These are phyloP conservation scores for Begonia masoniana DNA, from an alignment of 306 rosid species.

Conservation along the genomic window DNA sequence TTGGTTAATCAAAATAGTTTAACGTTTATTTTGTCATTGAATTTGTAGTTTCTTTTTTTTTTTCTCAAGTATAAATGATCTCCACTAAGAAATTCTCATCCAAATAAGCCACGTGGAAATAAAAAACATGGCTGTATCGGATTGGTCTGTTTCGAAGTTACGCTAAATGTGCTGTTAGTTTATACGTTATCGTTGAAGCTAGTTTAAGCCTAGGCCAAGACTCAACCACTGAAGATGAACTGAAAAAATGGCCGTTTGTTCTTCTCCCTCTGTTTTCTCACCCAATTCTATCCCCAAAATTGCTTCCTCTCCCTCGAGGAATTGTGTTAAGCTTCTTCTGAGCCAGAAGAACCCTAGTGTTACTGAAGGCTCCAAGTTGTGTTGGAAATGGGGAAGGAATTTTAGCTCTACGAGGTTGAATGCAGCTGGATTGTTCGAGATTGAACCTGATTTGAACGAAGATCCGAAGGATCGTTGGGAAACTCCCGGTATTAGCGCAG, in stretches of 20 bases:
- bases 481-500: conserved; percentile 46
- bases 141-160: no score
- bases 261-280: conserved; percentile 33
- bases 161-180: not conserved
- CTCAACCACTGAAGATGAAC: conserved; percentile 12
- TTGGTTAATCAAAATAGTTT: no score
- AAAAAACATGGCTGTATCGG: no score
- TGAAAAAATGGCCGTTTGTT: conserved; percentile 41
- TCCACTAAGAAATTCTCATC: no score
- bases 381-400: conserved; percentile 13
- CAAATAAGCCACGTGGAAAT: no score
- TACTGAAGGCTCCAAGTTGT: conserved; percentile 8
- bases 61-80: no score
- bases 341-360: conserved; percentile 4
- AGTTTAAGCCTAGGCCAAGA: conserved; percentile 14
- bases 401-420: conserved; percentile 23
- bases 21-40: no score
- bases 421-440: conserved; percentile 52
- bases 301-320: conserved; percentile 12
- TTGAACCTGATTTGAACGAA: conserved; percentile 81
- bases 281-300: conserved; percentile 21
- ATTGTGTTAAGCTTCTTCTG: conserved; percentile 5
- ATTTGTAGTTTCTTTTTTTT: no score
- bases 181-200: conserved; percentile 2
- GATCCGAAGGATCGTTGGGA: conserved; percentile 54